Evolutionary conservation across 2,329 filamentous ascomycete genomes (phyloP), one percentile per base, ranked within the genome.

Genomic region (Pseudocercospora fuligena): DNA sequence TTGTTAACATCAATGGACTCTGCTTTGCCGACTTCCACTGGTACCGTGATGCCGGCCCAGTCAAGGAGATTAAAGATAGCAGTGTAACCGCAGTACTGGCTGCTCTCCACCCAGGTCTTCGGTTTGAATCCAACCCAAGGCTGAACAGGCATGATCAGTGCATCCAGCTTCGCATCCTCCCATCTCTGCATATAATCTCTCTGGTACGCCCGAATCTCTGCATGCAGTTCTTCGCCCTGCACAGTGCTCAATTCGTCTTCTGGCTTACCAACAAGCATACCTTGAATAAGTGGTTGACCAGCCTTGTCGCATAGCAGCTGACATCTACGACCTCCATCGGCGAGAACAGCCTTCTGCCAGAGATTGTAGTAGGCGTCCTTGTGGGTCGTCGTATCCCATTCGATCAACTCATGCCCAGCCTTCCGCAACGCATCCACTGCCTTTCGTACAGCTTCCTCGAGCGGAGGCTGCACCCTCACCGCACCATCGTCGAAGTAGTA

Each of bases 381-480:
- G 40, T 71, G 71, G 7, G 57, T 27, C 2, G 27, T 53, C 7
- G 69, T 60, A 29, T 69, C 64, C 68, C 71, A 73, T 23, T 70
- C 63, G 21, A 72, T 57, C 8, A 73, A 27, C 23, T 64, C 62
- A 29, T 59, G 23, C 7, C 86, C 86, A 0, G 80, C 79, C 0
- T 70, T 73, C 33, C 76, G 70, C 2, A 88, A 72, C 0, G 70
- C 71, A 0, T 74, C 73, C 0, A 80, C 74, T 0, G 83, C 83
- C 0, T 72, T 75, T 5, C 81, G 75, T 2, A 87, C 66, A 1
- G 82, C 77, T 1, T 83, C 78, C 1, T 77, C 79, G 1, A 87
- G 79, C 0, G 85, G 83, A 0, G 86, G 85, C 25, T 86, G 84
- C 0, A 87, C 75, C 0, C 83, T 84, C 33, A 82, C 82, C 1